These are phyloP conservation scores for Coemansia asiatica DNA, from an alignment of 192 early-diverging fungal species.

Conservation along the genomic window DNA sequence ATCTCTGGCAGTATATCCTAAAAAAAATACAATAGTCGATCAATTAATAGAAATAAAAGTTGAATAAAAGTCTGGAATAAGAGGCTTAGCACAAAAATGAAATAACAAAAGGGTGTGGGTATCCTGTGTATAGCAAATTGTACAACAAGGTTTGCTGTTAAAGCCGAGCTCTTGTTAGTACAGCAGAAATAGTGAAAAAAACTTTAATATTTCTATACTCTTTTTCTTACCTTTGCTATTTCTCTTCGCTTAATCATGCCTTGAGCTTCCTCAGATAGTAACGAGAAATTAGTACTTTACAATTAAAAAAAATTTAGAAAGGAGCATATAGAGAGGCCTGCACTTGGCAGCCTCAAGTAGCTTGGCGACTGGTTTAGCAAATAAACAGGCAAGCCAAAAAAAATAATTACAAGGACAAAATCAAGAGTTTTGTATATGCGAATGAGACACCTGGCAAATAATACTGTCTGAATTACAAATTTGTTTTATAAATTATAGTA, in stretches of 20 bases:
- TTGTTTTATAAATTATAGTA: neutral
- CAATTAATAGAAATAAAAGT: neutral
- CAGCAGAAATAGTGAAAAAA: too few species aligned
- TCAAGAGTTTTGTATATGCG: too few species aligned
- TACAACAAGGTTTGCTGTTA: too few species aligned
- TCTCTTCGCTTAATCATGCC: slow-evolving; percentile 44
- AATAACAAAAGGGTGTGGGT: neutral
- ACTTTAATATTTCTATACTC: too few species aligned
- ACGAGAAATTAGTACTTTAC: too few species aligned
- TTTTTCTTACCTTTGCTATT: slow-evolving; percentile 17
- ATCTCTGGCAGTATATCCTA: slow-evolving; percentile 33
- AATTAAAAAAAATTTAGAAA: too few species aligned
- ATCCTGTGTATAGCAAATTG: neutral
- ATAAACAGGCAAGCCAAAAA: too few species aligned
- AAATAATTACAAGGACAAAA: too few species aligned
- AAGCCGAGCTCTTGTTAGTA: too few species aligned
- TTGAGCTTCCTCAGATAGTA: neutral
- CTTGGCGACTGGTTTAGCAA: too few species aligned
- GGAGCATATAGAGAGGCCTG: neutral
- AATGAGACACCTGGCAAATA: neutral
- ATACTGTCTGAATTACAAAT: neutral
- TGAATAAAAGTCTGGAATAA: neutral
- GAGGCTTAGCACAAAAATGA: too few species aligned
- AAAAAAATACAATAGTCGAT: neutral
- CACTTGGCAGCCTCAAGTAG: too few species aligned